Conservation (phyloP, 2,329 filamentous ascomycete genomes). For the Penicillium olsonii region DNA sequence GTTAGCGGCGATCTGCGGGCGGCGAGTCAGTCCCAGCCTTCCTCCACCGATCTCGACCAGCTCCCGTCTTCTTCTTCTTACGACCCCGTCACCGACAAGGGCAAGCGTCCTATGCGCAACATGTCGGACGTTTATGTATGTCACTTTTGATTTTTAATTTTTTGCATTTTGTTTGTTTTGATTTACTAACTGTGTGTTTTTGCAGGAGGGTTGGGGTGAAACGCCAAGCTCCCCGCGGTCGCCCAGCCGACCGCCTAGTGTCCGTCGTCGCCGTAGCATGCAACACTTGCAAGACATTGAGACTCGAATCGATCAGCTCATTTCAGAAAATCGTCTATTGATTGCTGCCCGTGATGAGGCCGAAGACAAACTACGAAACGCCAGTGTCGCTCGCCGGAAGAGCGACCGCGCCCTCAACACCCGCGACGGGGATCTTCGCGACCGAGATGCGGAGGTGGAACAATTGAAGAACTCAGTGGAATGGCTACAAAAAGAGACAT, state of each 20-base stretch:
- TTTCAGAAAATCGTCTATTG: constrained; percentile 80
- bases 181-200: constrained; percentile 30
- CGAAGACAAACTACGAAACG: constrained; percentile 63
- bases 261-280: constrained; percentile 97
- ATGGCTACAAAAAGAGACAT: constrained; percentile 79
- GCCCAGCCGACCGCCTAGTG: constrained; percentile 89
- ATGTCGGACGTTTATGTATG: constrained; percentile 96
- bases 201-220: constrained; percentile 89
- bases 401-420: constrained; percentile 61
- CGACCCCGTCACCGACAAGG: constrained; percentile 81
- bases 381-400: constrained; percentile 56
- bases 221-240: constrained; percentile 82
- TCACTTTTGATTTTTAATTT: constrained; percentile 44
- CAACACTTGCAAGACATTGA: constrained; percentile 89
- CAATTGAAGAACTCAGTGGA: constrained; percentile 76
- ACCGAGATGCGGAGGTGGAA: constrained; percentile 85
- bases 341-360: constrained; percentile 70
- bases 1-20: constrained; percentile 76
- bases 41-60: constrained; percentile 37
- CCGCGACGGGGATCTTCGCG: constrained; percentile 69
- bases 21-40: constrained; percentile 55
- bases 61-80: constrained; percentile 57
- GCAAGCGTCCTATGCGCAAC: constrained; percentile 77
- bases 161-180: constrained; percentile 19
- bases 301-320: constrained; percentile 76